phyloP scores from a whole-genome alignment of 805 yeast genomes.

The Millerago galiae region DNA sequence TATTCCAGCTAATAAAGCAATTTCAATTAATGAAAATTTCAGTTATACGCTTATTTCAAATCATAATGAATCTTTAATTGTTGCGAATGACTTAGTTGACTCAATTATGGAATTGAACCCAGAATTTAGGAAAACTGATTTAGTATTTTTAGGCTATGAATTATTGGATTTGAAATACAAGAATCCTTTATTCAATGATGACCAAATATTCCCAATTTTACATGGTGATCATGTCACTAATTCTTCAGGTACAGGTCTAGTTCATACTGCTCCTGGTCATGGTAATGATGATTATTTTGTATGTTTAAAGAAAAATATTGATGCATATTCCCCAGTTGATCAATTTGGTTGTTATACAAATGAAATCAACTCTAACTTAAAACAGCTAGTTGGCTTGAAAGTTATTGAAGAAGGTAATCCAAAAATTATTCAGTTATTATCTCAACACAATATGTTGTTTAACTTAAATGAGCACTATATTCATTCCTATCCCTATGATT shows the following conservation, averaged over 20 bases:
- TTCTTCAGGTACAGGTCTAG: slow-evolving; percentile 87
- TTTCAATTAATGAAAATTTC: slow-evolving; percentile 58
- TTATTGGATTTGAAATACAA: slow-evolving; percentile 40
- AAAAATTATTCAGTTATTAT: slow-evolving; percentile 37
- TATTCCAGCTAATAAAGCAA: slow-evolving; percentile 77
- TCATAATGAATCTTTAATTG: slow-evolving; percentile 42
- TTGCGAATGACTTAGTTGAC: slow-evolving; percentile 45
- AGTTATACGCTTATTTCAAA: slow-evolving; percentile 46
- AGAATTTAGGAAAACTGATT: slow-evolving; percentile 16
- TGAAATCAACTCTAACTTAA: slow-evolving; percentile 43
- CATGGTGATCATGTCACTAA: slow-evolving; percentile 79
- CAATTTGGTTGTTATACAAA: slow-evolving; percentile 58
- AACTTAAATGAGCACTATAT: slow-evolving; percentile 42
- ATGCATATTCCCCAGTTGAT: slow-evolving; percentile 74
- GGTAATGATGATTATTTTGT: slow-evolving; percentile 88
- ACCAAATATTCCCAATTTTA: slow-evolving; percentile 45
- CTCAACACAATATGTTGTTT: slow-evolving; percentile 38
- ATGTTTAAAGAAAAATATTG: slow-evolving; percentile 51
- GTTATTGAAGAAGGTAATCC: slow-evolving; percentile 58
- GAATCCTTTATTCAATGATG: slow-evolving; percentile 37
- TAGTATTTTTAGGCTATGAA: slow-evolving; percentile 34
- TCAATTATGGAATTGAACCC: slow-evolving; percentile 29
- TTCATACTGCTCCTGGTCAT: slow-evolving; percentile 97
- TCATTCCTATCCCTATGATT: slow-evolving; percentile 94
- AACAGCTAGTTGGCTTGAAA: slow-evolving; percentile 43